phyloP scores from a whole-genome alignment of 257 asterid genomes.

The Solanum chilense region DNA sequence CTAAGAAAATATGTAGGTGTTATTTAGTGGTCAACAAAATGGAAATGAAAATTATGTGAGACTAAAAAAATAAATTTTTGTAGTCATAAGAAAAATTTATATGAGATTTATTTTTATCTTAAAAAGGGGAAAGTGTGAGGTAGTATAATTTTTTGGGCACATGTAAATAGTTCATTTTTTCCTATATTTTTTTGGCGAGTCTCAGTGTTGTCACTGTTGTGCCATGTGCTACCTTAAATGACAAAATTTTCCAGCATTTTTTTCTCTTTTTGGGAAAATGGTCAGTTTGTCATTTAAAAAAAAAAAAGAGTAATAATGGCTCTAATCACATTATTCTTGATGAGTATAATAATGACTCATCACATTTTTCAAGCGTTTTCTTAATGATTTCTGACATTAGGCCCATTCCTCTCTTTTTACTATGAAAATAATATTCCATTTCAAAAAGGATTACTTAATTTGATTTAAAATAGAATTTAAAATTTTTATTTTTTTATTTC shows the following conservation, averaged over 20 bases:
- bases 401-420: neutral
- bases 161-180: neutral
- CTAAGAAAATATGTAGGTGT: neutral
- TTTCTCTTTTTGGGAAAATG: neutral
- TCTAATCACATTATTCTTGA: neutral
- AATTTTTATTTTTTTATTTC: too few relatives aligned
- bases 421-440: neutral
- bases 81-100: neutral
- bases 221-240: neutral
- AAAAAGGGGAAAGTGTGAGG: neutral
- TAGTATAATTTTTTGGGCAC: neutral
- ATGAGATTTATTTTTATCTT: neutral
- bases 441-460: accelerated
- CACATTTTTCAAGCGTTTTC: neutral
- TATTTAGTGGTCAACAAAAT: neutral
- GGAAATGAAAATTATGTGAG: neutral
- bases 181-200: neutral
- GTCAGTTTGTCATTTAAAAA: neutral
- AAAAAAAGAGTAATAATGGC: too few relatives aligned
- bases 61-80: neutral
- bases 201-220: neutral
- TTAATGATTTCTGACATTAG: neutral
- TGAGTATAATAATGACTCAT: neutral
- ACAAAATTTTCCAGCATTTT: neutral
- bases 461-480: too few relatives aligned